Base-by-base conservation (phyloP, 768 basidiomycete species). In the Gautieria morchelliformis region DNA sequence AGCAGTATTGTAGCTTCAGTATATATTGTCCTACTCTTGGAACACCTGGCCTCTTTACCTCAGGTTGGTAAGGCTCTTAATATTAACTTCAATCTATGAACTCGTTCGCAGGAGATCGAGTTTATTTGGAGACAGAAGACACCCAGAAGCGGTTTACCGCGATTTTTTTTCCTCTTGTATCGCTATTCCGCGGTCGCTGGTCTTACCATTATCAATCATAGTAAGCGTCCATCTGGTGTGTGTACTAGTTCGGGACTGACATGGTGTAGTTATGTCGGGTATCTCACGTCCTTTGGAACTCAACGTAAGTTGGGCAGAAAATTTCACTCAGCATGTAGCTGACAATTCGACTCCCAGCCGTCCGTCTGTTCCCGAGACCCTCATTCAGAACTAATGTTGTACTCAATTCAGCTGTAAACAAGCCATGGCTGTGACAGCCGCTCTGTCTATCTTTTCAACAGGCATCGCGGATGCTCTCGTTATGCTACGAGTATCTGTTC, bases 401-500 rank as follows among this genome's bases (percentile, higher is more conserved):
- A n/a, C n/a, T 15, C 22, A 30, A 27, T 27, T 37, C 37, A 57
- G 56, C 45, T 57, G 56, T 50, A 57, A 57, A 50, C 56, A 39
- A 27, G 39, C 40, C 5, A 15, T 57, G 10, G 46, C 27, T 1
- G 20, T 15, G 35, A 3, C 40, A 19, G 32, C 47, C 3, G 24
- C 56, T 5, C 30, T 57, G n/a, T n/a, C n/a, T 4, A 35, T 57
- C 14, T 20, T 57, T 10, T 17, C 56, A 3, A 57, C 50, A 46
- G 56, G 46, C 32, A 35, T 57, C 19, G 46, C 46, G 19, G 56
- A 57, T 30, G 48, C 48, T 24, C 45, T 57, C 45, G 56, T 57
- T 17, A 37, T 57, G 46, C 56, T 57, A 11, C 56, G 56, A 17
- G 56, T 57, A 30, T 57, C 56, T 17, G 56, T 57, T 19, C 37